Conservation (phyloP, 1,284 basidiomycete species). For the Sparassis latifolia region DNA sequence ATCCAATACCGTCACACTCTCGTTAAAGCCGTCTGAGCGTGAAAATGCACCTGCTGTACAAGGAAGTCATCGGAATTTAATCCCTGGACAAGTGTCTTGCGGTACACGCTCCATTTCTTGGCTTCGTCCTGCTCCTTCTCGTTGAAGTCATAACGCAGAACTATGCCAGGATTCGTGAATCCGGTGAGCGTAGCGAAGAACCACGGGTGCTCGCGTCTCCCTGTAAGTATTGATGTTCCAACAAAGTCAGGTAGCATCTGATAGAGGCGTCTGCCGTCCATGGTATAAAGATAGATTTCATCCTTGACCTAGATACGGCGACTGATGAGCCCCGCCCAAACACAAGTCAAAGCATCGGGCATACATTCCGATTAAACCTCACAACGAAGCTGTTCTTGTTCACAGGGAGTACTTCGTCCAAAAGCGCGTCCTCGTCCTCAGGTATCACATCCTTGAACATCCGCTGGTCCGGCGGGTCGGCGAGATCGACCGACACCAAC, state of each 20-base stretch:
- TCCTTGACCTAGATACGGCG: slow-evolving; percentile 60
- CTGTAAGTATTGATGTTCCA: slow-evolving; percentile 54
- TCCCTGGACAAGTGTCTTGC: slow-evolving; percentile 58
- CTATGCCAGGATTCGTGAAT: slow-evolving; percentile 71
- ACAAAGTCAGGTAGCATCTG: slow-evolving; percentile 67
- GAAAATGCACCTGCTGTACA: slow-evolving; percentile 48
- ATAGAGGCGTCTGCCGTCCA: slow-evolving; percentile 49
- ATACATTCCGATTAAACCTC: slow-evolving; percentile 71
- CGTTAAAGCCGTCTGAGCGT: background rate
- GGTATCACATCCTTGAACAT: slow-evolving; percentile 61
- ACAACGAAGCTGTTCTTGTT: slow-evolving; percentile 56
- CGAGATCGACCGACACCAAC: slow-evolving; percentile 61
- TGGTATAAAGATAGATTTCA: slow-evolving; percentile 71
- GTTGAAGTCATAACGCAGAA: slow-evolving; percentile 57
- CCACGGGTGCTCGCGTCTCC: slow-evolving; percentile 52
- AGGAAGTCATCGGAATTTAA: slow-evolving; percentile 69
- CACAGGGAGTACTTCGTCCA: slow-evolving; percentile 48
- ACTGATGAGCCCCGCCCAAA: too few species aligned
- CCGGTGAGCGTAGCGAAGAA: slow-evolving; percentile 66
- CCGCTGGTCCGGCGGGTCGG: slow-evolving; percentile 34
- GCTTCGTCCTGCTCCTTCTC: slow-evolving; percentile 30
- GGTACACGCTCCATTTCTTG: slow-evolving; percentile 53
- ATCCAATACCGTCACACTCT: background rate
- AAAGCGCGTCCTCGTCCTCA: slow-evolving; percentile 59
- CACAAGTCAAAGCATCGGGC: slow-evolving; percentile 3